These are phyloP conservation scores for Metschnikowia lochheadii DNA, from an alignment of 805 yeast genomes.

Conservation along the genomic window DNA sequence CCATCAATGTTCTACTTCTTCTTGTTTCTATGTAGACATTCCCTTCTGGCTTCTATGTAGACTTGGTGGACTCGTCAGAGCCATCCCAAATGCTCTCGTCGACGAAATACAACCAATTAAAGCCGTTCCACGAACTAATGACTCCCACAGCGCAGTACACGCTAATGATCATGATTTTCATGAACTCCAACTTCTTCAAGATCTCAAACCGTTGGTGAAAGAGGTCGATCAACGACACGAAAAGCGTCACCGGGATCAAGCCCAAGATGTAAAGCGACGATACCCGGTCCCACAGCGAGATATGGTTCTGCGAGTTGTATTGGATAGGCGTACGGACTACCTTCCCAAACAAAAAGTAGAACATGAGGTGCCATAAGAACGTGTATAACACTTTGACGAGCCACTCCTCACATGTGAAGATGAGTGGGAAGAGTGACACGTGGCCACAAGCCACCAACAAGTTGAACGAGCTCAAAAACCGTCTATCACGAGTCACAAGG, in stretches of 20 bases:
- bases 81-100: slow-evolving; percentile 66
- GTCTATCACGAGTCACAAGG: slow-evolving; percentile 63
- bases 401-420: slow-evolving; percentile 78
- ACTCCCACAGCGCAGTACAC: slow-evolving; percentile 86
- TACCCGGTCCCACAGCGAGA: slow-evolving; percentile 54
- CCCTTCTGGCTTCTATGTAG: no score
- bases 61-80: no score
- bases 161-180: slow-evolving; percentile 76
- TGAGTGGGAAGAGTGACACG: slow-evolving; percentile 82
- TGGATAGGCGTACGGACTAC: slow-evolving; percentile 55
- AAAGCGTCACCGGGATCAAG: slow-evolving; percentile 56
- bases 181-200: slow-evolving; percentile 62
- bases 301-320: slow-evolving; percentile 11
- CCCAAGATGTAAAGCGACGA: slow-evolving; percentile 64
- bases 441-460: slow-evolving; percentile 76
- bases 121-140: slow-evolving; percentile 80
- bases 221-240: slow-evolving; percentile 44
- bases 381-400: slow-evolving; percentile 73
- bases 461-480: slow-evolving; percentile 68
- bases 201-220: slow-evolving; percentile 50
- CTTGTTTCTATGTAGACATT: no score
- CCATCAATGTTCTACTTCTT: no score
- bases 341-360: slow-evolving; percentile 66
- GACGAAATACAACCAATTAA: slow-evolving; percentile 83
- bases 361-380: slow-evolving; percentile 78